Base-by-base conservation (phyloP, 257 asterid species). In the Capsicum pubescens region DNA sequence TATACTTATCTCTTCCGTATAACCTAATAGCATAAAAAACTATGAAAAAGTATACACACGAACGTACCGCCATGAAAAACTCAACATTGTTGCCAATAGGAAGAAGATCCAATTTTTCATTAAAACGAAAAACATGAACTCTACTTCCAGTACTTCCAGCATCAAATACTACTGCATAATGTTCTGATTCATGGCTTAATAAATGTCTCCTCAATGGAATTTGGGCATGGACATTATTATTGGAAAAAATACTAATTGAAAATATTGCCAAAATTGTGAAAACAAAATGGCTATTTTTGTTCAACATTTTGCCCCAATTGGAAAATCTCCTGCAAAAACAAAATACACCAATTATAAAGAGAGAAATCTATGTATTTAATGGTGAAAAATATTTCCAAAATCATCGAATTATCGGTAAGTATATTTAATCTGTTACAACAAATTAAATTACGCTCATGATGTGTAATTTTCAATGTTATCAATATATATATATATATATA, bases 81-180 rank as follows among this genome's bases (percentile, higher is more conserved):
- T 94, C 97, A 3, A 94, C 89, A 26, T 92, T 89, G 3, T 90
- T 78, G 11, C 97, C 97, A 81, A 94, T 92, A 15, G 93, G 92
- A 82, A 94, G 91, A 35, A 93, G 97, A 84, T 89, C 92, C 82
- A 93, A 90, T 61, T 92, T 85, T 79, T 89, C 76, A 85, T 91
- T 82, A 77, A 94, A 94, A 63, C 95, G 87, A 80, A 94, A 93
- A n/a, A 92, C 97, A 60, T 93, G 95, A 67, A 94, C 98, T 88
- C 98, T 90, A 85, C 97, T 93, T 57, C 97, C 98, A 0, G 97
- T 92, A 85, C 97, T 94, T 19, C 97, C 97, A 0, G 97, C 98
- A 69, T 94, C 97, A 66, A 94, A 94, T 42, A 94, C 90, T 44
- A 94, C 98, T 1, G 98, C 98, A 81, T 94, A 94, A 1, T 84